These are phyloP conservation scores for Ophiosphaerella korrae DNA, from an alignment of 2,329 filamentous ascomycete species.

Conservation along the genomic window DNA sequence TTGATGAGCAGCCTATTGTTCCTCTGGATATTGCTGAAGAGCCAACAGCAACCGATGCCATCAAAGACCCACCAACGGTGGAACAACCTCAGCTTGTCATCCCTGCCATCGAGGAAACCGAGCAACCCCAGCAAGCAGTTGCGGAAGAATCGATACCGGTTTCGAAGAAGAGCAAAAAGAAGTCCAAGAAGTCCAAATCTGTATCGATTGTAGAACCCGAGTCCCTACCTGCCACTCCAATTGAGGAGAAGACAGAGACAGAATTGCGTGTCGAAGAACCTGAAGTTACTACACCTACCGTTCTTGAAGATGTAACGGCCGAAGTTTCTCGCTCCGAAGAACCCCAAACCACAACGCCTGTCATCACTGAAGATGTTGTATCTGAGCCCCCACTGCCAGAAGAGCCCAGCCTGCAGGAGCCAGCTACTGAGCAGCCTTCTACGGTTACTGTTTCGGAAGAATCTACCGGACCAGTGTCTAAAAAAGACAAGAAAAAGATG, in stretches of 20 bases:
- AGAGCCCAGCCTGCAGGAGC: background rate
- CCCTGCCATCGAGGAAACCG: background rate
- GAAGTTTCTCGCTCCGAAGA: background rate
- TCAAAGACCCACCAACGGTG: background rate
- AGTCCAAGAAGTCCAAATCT: constrained; percentile 25
- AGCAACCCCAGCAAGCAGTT: background rate
- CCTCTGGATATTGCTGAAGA: background rate
- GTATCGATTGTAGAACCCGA: constrained; percentile 11
- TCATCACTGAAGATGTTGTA: background rate
- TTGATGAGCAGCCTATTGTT: background rate
- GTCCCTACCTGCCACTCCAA: constrained; percentile 3
- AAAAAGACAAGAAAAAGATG: constrained; percentile 55
- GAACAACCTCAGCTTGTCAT: background rate
- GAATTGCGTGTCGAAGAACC: constrained; percentile 2
- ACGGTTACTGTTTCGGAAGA: constrained; percentile 2
- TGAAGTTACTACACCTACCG: background rate
- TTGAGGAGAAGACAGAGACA: constrained; percentile 11
- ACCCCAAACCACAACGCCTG: background rate
- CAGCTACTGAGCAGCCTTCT: background rate
- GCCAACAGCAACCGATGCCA: background rate
- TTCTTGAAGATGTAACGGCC: background rate
- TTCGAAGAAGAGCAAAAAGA: constrained; percentile 26
- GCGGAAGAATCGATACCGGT: background rate
- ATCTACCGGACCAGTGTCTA: constrained; percentile 23
- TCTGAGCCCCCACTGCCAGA: background rate